These are phyloP conservation scores for Podospora pseudopauciseta DNA, from an alignment of 495 filamentous ascomycete species.

Conservation along the genomic window DNA sequence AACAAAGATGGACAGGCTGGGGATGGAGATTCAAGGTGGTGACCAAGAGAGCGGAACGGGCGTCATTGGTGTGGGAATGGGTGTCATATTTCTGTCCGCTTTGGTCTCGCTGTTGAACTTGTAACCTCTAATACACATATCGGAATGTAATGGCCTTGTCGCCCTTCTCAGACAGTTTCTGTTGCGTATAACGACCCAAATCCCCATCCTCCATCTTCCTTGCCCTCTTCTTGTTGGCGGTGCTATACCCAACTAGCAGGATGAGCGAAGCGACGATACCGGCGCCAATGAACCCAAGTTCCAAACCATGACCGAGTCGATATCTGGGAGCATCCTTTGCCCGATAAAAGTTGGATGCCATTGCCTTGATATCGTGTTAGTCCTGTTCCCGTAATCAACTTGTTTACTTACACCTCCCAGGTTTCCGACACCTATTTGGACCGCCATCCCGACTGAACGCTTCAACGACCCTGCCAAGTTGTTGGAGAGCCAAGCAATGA, in stretches of 20 bases:
- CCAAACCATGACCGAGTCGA: conserved; percentile 63
- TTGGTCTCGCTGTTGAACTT: too few species aligned
- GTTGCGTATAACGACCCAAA: conserved; percentile 42
- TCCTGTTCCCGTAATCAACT: conserved; percentile 11
- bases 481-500: conserved; percentile 67
- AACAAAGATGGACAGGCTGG: background rate
- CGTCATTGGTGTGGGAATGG: background rate
- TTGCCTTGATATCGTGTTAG: conserved; percentile 43
- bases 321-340: conserved; percentile 60
- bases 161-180: conserved; percentile 57
- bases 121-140: conserved; percentile 44
- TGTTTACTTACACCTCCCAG: conserved; percentile 53
- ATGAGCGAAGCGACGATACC: conserved; percentile 58
- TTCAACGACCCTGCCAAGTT: conserved; percentile 72
- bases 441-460: conserved; percentile 66
- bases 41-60: background rate
- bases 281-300: conserved; percentile 61
- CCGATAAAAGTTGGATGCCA: conserved; percentile 77
- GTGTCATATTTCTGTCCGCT: background rate
- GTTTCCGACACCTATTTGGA: conserved; percentile 72
- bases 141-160: conserved; percentile 64
- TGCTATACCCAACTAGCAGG: conserved; percentile 53
- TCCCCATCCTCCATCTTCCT: conserved; percentile 42
- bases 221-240: conserved; percentile 59
- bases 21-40: too few species aligned